Evolutionary conservation across 441 rosid species (phyloP), one percentile per base, ranked within the genome.

Genomic region (Corymbia citriodora): DNA sequence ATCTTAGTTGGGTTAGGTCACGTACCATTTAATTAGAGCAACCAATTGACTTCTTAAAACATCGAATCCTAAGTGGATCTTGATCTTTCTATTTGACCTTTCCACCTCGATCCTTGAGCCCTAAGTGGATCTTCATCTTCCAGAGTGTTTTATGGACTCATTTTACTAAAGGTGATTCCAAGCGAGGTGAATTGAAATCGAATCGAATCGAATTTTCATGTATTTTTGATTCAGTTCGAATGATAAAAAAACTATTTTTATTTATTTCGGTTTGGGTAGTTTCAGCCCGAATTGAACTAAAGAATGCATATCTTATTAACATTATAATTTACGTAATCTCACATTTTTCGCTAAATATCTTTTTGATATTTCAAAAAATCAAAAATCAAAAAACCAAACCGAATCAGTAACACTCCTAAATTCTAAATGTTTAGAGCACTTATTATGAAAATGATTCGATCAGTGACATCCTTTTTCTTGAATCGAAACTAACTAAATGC

Each of bases 401-500:
- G 45, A 40, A 40, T 40, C 45, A 40, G 5, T 40, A 40, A 40
- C 45, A 40, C 45, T 40, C 45, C 45, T 40, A 40, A 40, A 40
- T 40, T 40, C 45, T 40, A 40, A 40, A 40, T 40, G 45, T 59
- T 59, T 10, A 59, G 65, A 59, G 65, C 14, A 59, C n/a, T 59
- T 59, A 25, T 7, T 25, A 25, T 25, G 6, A 59, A 59, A 59
- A 59, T 59, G 25, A 59, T 23, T 23, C 9, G n/a, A 59, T 59
- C 10, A 4, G 48, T 1, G 49, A 19, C 10, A 2, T 12, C 9
- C 0, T 40, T 74, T 40, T 2, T 11, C 10, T 40, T 50, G 2
- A 40, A 74, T 36, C 0, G 11, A 61, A 74, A 40, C 2, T 1
- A 25, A 40, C 21, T 5, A 1, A 13, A 74, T 7, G 1, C 1